A percentile compares a stretch with the other conserved stretches of the same genome.
Conservation (phyloP, 164 flowering plant species). For the Vitis rotundifolia region DNA sequence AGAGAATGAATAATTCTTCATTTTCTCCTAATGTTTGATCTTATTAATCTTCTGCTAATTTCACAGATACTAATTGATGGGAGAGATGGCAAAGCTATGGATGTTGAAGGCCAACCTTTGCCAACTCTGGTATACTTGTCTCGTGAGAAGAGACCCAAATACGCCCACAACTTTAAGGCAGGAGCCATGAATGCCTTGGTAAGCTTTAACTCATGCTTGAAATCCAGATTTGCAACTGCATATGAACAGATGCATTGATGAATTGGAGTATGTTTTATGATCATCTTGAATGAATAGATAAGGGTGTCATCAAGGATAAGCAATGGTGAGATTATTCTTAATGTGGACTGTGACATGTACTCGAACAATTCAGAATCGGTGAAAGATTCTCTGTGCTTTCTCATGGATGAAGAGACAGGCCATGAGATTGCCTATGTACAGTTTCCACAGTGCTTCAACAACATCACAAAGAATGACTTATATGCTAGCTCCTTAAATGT, state of each 20-base stretch:
- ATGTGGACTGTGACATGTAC: slow-evolving; percentile 43
- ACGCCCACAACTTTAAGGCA: slow-evolving; percentile 35
- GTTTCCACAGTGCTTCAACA: slow-evolving; percentile 25
- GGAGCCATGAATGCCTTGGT: slow-evolving; percentile 41
- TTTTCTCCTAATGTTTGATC: too few species aligned
- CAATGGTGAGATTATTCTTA: too few species aligned
- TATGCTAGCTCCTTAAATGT: slow-evolving; percentile 8
- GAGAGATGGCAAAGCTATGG: slow-evolving; percentile 21
- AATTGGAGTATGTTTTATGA: too few species aligned
- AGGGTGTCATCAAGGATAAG: too few species aligned
- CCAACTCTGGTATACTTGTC: slow-evolving; percentile 24
- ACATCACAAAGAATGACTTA: slow-evolving; percentile 16
- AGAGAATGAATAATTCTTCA: too few species aligned
- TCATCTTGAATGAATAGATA: too few species aligned
- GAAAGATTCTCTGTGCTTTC: slow-evolving; percentile 39
- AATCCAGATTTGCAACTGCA: too few species aligned
- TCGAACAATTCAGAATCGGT: slow-evolving; percentile 35
- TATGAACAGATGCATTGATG: too few species aligned
- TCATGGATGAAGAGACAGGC: slow-evolving; percentile 40
- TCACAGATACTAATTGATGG: slow-evolving; percentile 30
- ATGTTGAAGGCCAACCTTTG: slow-evolving; percentile 18
- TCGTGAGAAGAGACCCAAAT: slow-evolving; percentile 26
- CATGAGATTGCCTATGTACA: slow-evolving; percentile 37
- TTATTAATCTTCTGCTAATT: not conserved
- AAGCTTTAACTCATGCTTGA: slow-evolving; percentile 5